phyloP scores from a whole-genome alignment of 2,329 filamentous ascomycete species.

The Didymella lethalis region DNA sequence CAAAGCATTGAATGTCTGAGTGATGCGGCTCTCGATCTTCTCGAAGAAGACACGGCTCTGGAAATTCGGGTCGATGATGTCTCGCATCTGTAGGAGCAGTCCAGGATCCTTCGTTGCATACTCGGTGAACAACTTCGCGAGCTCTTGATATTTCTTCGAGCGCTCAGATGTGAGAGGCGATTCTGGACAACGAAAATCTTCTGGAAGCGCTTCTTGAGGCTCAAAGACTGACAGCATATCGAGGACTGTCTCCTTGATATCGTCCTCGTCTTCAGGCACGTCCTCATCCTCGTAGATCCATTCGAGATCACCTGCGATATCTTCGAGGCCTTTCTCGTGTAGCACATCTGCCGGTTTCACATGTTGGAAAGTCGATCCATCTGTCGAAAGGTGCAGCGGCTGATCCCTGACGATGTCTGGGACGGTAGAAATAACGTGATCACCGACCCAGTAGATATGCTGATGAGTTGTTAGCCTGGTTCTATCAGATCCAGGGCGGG shows the following conservation, averaged over 20 bases:
- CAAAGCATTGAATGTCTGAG: constrained; percentile 39
- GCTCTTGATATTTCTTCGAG: constrained; percentile 44
- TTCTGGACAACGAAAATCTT: constrained; percentile 42
- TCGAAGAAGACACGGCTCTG: constrained; percentile 47
- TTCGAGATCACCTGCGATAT: constrained; percentile 38
- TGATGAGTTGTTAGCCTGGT: constrained; percentile 24
- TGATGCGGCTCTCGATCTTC: constrained; percentile 44
- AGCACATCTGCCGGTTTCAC: constrained; percentile 43
- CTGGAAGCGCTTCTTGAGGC: constrained; percentile 45
- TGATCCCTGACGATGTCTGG: constrained; percentile 33
- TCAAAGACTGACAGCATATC: constrained; percentile 51
- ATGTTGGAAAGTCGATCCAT: constrained; percentile 46
- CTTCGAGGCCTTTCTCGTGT: constrained; percentile 35
- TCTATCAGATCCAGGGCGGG: no score
- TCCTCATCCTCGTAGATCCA: constrained; percentile 45
- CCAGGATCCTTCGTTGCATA: constrained; percentile 40
- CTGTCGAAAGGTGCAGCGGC: constrained; percentile 40
- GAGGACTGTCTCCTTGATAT: constrained; percentile 42
- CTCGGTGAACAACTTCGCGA: constrained; percentile 40
- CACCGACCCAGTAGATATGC: constrained; percentile 52
- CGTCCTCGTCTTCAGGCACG: constrained; percentile 38
- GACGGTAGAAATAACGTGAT: constrained; percentile 43
- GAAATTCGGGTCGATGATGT: constrained; percentile 44
- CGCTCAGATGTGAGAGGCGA: constrained; percentile 37
- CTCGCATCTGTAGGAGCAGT: constrained; percentile 38